A percentile compares a stretch with the other conserved stretches of the same genome.
These are phyloP conservation scores for Citrus sp. DNA, from an alignment of 345 rosid species.

Conservation along the genomic window DNA sequence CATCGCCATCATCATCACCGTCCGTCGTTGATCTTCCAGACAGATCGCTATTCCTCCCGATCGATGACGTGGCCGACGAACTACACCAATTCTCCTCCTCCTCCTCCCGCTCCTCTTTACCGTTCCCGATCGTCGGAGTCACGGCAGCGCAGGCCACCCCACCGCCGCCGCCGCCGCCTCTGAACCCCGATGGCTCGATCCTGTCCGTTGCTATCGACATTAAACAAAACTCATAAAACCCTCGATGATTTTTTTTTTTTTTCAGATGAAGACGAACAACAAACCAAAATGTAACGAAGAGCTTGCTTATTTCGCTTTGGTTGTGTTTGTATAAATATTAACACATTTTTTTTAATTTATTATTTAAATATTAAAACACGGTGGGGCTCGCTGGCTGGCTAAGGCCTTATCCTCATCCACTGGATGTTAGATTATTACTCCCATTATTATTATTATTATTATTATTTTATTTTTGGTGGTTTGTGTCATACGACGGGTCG, in stretches of 20 bases:
- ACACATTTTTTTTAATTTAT: background rate
- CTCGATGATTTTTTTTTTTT: background rate
- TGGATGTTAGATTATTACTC: conserved; percentile 1
- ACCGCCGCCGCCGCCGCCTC: background rate
- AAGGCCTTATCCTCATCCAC: conserved; percentile 30
- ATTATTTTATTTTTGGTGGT: no score
- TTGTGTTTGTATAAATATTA: background rate
- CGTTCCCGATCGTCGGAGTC: background rate
- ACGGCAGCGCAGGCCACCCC: conserved; percentile 1
- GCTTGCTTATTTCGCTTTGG: background rate
- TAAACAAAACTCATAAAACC: background rate
- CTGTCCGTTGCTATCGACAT: conserved; percentile 35
- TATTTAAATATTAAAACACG: background rate
- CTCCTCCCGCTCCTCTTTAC: conserved; percentile 3
- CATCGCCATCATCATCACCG: conserved; percentile 33
- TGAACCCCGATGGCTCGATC: conserved; percentile 25
- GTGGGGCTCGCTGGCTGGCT: background rate
- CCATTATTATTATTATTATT: background rate
- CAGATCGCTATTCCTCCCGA: conserved; percentile 57
- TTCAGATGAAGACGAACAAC: background rate
- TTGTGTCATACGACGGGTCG: background rate
- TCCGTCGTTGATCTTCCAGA: conserved; percentile 34
- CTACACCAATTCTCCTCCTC: conserved; percentile 22
- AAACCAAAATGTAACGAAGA: background rate
- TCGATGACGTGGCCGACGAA: conserved; percentile 51